These are phyloP conservation scores for Keithomyces neogunnii DNA, from an alignment of 2,329 filamentous ascomycete genomes.

Conservation along the genomic window DNA sequence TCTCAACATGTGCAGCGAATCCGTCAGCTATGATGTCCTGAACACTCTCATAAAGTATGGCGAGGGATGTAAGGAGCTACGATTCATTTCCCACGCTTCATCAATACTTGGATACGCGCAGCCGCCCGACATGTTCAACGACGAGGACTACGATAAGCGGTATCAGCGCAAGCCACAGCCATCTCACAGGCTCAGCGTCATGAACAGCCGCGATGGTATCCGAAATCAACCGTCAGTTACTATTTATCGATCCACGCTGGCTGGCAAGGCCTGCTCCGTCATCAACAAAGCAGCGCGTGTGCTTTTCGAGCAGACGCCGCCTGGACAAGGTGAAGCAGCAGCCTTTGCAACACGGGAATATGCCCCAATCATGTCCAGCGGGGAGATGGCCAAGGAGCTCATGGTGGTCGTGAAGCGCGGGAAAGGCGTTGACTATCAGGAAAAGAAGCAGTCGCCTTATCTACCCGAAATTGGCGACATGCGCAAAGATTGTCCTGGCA, in stretches of 20 bases:
- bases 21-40: slow-evolving; percentile 2
- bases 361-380: neutral
- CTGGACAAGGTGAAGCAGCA: neutral
- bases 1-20: neutral
- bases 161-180: slow-evolving; percentile 8
- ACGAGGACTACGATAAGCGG: neutral
- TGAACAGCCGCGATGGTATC: slow-evolving; percentile 3
- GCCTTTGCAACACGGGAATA: neutral
- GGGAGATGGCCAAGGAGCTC: neutral
- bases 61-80: slow-evolving; percentile 9
- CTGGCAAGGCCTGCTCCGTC: neutral
- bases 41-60: slow-evolving; percentile 3
- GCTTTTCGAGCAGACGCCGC: neutral
- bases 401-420: neutral
- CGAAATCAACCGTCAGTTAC: slow-evolving; percentile 3
- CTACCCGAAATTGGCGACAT: neutral
- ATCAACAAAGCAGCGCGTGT: neutral
- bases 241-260: slow-evolving; percentile 5
- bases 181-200: slow-evolving; percentile 1
- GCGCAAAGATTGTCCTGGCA: neutral
- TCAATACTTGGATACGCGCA: slow-evolving; percentile 1
- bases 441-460: neutral
- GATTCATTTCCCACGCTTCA: slow-evolving; percentile 5
- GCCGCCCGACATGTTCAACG: neutral
- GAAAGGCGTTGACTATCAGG: neutral